These are phyloP conservation scores for Crepidotus variabilis DNA, from an alignment of 768 basidiomycete genomes.

Conservation along the genomic window DNA sequence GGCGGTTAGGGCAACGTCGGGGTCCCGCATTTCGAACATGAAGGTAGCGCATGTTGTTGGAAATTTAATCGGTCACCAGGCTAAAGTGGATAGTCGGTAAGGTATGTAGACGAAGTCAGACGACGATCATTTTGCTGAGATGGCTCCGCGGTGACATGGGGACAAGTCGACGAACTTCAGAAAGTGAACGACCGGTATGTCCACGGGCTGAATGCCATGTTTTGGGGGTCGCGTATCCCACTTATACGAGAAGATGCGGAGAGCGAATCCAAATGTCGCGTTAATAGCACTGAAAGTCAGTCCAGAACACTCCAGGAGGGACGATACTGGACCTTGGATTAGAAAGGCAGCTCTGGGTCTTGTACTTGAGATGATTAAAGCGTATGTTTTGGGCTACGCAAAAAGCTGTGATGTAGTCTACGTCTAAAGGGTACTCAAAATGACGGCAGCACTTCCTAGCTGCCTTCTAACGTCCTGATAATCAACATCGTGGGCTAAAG, in stretches of 20 bases:
- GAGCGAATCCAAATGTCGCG: too few species aligned
- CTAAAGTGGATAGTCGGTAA: background rate
- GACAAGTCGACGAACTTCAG: background rate
- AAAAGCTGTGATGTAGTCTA: slow-evolving; percentile 1
- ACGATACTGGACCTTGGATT: too few species aligned
- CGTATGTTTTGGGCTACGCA: too few species aligned
- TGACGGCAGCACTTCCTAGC: slow-evolving; percentile 23
- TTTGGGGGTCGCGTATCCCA: too few species aligned
- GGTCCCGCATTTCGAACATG: background rate
- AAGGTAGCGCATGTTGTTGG: background rate
- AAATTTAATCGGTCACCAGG: background rate
- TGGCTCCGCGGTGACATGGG: background rate
- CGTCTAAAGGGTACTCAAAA: slow-evolving; percentile 16
- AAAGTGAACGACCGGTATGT: background rate
- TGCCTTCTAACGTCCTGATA: slow-evolving; percentile 82
- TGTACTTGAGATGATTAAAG: too few species aligned
- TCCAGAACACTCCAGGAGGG: too few species aligned
- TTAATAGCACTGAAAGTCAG: too few species aligned
- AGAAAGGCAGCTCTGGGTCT: too few species aligned
- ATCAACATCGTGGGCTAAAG: slow-evolving; percentile 94
- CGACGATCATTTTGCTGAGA: background rate
- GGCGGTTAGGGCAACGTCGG: too few species aligned
- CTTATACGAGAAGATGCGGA: too few species aligned
- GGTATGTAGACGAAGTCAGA: too few species aligned
- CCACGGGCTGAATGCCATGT: too few species aligned